Base-by-base conservation (phyloP, 495 filamentous ascomycete genomes). In the Peziza echinospora region DNA sequence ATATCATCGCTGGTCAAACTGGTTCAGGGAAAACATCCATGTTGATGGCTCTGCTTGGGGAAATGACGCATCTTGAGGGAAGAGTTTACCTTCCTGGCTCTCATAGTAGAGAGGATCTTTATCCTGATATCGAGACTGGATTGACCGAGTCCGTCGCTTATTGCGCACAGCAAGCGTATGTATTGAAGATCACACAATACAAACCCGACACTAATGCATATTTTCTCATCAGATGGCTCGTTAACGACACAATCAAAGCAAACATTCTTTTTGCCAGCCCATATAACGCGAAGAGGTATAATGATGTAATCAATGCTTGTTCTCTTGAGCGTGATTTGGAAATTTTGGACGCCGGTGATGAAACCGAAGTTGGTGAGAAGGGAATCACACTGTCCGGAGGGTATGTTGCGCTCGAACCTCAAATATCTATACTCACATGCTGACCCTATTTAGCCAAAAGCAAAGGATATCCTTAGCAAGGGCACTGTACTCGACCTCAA, bases 311-410 rank as follows among this genome's bases (percentile, higher is more conserved):
- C 44, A 73, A 80, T 26, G 87, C 89, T 25, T 96, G 91, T 59
- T 85, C 85, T n/a, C 61, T 99, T 50, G 78, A 93, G 58, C 79
- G 84, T 44, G 91, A 99, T 57, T 67, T 99, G 41, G 74, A 84
- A 43, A 93, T 96, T 24, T 73, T 99, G 5, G 89, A 93, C 59
- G 74, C 74, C 48, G 91, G 91, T 30, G 91, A 99, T 52, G 73
- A 89, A 63, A 96, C 91, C 0, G 65, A 94, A 10, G 91, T 96
- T 10, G 91, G 91, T 40, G 91, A 99, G 62, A 96, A 94, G 62
- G 91, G 91, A 30, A 93, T 99, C 50, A 84, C 86, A 41, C 69
- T 99, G 22, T 99, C 91, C 10, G 91, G 91, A 49, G 89, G 89
- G 30, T 37, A 37, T 7, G 30, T 37, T n/a, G 19, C 3, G 30